A percentile compares a stretch with the other conserved stretches of the same genome.
Evolutionary conservation across 352 stramenopile species (phyloP).

Genomic region (Phytophthora cajani): DNA sequence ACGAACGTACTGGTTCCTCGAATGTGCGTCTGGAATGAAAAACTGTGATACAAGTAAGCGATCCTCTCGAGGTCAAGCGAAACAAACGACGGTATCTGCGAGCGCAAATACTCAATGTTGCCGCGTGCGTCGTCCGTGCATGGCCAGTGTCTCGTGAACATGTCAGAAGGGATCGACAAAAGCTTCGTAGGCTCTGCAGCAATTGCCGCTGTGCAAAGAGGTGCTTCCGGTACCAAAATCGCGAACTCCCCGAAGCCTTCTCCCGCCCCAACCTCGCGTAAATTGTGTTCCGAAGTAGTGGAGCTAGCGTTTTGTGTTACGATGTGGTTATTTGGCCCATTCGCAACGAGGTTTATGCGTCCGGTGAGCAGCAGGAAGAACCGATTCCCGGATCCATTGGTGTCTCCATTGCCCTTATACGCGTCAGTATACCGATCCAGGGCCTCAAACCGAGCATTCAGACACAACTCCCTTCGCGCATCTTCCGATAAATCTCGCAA

Average conservation of each 20-base stretch:
- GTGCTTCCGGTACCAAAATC: conserved; percentile 52
- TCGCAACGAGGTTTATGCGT: conserved; percentile 49
- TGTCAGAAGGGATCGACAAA: conserved; percentile 53
- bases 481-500: conserved; percentile 48
- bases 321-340: conserved; percentile 28
- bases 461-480: conserved; percentile 49
- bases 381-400: conserved; percentile 23
- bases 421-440: conserved; percentile 55
- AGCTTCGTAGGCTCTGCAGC: conserved; percentile 59
- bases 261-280: conserved; percentile 48
- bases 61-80: conserved; percentile 62
- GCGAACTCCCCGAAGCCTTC: conserved; percentile 75
- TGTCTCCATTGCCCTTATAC: conserved; percentile 47
- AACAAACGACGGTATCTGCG: conserved; percentile 45
- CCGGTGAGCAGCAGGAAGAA: conserved; percentile 66
- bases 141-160: conserved; percentile 62
- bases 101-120: conserved; percentile 61
- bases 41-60: conserved; percentile 61
- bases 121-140: conserved; percentile 32
- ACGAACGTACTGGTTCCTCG: conserved; percentile 50
- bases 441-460: conserved; percentile 64
- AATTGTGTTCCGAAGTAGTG: conserved; percentile 19
- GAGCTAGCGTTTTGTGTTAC: conserved; percentile 5
- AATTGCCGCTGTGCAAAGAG: conserved; percentile 44
- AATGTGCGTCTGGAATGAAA: conserved; percentile 51